Evolutionary conservation across 768 basidiomycete species (phyloP).

Genomic region (Vishniacozyma victoriae): DNA sequence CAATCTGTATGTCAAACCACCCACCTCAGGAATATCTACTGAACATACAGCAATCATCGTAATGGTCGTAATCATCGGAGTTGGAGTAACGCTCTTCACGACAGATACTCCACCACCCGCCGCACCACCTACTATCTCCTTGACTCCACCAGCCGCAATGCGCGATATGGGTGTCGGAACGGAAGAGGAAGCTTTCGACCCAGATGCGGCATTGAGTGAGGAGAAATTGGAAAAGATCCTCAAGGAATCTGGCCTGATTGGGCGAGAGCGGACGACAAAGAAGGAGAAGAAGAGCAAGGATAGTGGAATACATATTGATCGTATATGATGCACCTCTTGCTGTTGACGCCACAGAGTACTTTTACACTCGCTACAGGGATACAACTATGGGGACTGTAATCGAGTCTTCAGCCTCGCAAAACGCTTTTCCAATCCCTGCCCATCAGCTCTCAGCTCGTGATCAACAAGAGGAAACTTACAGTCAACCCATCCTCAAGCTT

Average conservation of each 20-base stretch:
- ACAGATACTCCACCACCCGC: conserved; percentile 4
- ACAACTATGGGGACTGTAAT: too few species aligned
- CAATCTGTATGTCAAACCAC: conserved; percentile 36
- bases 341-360: too few species aligned
- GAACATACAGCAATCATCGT: conserved; percentile 23
- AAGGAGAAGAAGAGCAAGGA: background rate
- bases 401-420: too few species aligned
- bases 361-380: too few species aligned
- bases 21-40: background rate
- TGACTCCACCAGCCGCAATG: conserved; percentile 16
- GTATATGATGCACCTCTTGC: background rate
- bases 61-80: conserved; percentile 38
- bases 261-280: background rate
- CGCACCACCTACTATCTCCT: background rate
- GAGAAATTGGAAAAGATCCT: conserved; percentile 31
- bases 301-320: background rate
- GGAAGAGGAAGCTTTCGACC: conserved; percentile 29
- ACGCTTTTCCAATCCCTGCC: too few species aligned
- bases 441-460: too few species aligned
- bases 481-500: too few species aligned
- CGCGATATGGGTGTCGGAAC: conserved; percentile 34
- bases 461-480: too few species aligned
- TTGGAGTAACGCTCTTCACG: conserved; percentile 18
- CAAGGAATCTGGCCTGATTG: conserved; percentile 16
- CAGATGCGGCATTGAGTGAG: conserved; percentile 23